Evolutionary conservation across 257 asterid species (phyloP), one percentile per base, ranked within the genome.

Genomic region (Lantana camara): DNA sequence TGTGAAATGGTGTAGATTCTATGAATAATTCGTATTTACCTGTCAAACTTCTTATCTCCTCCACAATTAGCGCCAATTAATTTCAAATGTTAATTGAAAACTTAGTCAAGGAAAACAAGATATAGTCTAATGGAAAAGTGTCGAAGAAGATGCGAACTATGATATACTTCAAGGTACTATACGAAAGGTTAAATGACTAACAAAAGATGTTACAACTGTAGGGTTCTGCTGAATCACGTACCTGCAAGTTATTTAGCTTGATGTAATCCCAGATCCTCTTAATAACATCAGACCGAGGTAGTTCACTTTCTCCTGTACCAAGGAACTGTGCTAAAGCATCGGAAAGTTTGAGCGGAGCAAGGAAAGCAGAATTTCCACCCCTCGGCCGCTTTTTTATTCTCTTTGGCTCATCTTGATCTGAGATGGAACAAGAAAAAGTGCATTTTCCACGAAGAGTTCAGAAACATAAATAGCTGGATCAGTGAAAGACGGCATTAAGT

Each of bases 191-290:
- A 19, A 7, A 38, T 20, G 22, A 41, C 61, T 17, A 9, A 17
- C 27, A 27, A 24, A 42, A 22, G 54, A 38, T 62, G 37, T 24
- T 30, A 46, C 9, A 46, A 54, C 54, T 20, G 47, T 34, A 7
- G 11, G 46, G 44, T 47, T 52, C 29, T 60, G 70, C 47, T 17
- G 47, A 48, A 50, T 38, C 45, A 77, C 71, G 67, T 78, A 93
- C 99, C 97, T 93, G 99, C 73, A 93, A 77, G 76, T 80, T 76
- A 69, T 93, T 76, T 75, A 68, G 84, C 83, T 90, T 93, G 68
- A 93, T 84, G 71, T 93, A 90, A 66, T 81, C 95, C 99, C 96
- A 93, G 23, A 85, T 87, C 79, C 87, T 85, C 76, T 88, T 93
- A 44, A 93, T 69, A 57, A 85, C 96, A 80, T 71, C 87, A 53